These are phyloP conservation scores for Fraxinus albicans DNA, from an alignment of 305 asterid species.

Conservation along the genomic window DNA sequence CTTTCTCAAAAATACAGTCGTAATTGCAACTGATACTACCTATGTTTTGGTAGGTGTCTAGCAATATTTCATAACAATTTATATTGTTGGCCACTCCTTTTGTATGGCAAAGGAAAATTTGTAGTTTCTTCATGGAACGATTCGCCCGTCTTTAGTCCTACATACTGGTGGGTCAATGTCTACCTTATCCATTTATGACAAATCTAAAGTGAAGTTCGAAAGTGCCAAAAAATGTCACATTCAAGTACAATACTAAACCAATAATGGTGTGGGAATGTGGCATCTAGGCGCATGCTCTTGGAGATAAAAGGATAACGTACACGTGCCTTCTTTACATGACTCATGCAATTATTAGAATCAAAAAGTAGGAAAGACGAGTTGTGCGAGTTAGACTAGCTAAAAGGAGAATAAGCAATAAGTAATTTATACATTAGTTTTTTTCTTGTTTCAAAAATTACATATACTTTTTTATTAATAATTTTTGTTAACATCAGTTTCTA, in stretches of 20 bases:
- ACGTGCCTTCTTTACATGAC: neutral
- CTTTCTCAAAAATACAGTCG: neutral
- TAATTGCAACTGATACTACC: neutral
- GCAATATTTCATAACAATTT: neutral
- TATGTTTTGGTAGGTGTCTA: neutral
- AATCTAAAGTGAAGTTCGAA: neutral
- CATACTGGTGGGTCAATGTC: neutral
- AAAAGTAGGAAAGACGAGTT: neutral
- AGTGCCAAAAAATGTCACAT: neutral
- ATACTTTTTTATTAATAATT: too few species aligned
- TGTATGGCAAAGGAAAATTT: neutral
- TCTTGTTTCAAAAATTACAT: too few species aligned
- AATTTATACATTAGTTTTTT: too few species aligned
- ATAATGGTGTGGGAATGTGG: neutral
- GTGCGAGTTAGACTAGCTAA: neutral
- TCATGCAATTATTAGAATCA: neutral
- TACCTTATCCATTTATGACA: neutral
- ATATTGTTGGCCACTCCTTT: neutral
- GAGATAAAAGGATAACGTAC: neutral
- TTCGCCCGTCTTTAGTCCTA: neutral
- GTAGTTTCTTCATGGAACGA: neutral
- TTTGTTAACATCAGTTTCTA: too few species aligned
- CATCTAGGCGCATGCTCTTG: neutral
- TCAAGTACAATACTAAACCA: neutral
- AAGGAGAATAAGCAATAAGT: too few species aligned